Base-by-base conservation (phyloP, 2,329 filamentous ascomycete species). In the Fusarium sp. region DNA sequence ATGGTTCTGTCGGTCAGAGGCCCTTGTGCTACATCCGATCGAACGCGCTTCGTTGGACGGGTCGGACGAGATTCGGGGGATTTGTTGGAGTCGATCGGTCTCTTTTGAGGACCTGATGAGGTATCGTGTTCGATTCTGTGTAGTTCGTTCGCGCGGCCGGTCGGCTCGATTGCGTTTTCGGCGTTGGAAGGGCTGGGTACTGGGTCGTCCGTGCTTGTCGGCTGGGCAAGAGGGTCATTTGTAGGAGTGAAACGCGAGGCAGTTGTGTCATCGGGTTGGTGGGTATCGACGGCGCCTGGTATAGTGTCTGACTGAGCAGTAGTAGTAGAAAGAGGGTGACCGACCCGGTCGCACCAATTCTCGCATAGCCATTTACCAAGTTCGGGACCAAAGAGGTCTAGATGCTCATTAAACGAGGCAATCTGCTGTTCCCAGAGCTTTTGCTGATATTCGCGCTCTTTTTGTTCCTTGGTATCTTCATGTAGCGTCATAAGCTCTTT, bases 181-280 rank as follows among this genome's bases (percentile, higher is more conserved):
- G 39, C 5, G 22, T 4, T 12, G 28, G 39, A n/a, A 6, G 15
- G 53, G 12, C 26, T 14, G 9, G 14, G 26, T 3, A 55, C 8
- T 3, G 15, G 3, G 7, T 41, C 36, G 20, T 20, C 11, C 26
- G 53, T 41, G 26, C 5, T 22, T 26, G 48, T 24, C n/a, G n/a
- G 24, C 10, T 18, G 35, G 50, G 8, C 2, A 2, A 26, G 5
- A 51, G 11, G 18, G n/a, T 24, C 32, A 12, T 24, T 24, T 8
- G 8, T 39, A 17, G 24, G 35, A 39, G 20, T 8, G 0, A 7
- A 28, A 9, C 24, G 2, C 4, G 35, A 18, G 4, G 26, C 8
- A 18, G 26, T 6, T 30, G 20, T 30, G 4, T 5, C 8, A 5
- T 41, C 20, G 1, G 9, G 3, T 17, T n/a, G 28, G 0, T 35